Percentiles rank a stretch among this genome's conserved stretches.
These are phyloP conservation scores for Neurospora africana DNA, from an alignment of 495 filamentous ascomycete species.

Conservation along the genomic window DNA sequence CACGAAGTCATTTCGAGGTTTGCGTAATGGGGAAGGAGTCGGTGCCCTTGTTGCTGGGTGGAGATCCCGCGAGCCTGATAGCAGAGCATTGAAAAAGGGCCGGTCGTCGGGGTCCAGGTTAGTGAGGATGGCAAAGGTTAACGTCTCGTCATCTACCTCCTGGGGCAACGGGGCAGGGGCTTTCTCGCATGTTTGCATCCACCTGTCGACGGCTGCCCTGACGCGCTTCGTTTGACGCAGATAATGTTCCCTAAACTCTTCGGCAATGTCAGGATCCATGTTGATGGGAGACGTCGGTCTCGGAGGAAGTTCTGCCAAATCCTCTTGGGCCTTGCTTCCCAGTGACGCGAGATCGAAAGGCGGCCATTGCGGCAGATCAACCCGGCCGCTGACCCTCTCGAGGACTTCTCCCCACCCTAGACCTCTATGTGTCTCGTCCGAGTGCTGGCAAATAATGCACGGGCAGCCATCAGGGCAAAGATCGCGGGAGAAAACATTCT, in stretches of 20 bases:
- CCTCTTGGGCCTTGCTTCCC: constrained; percentile 42
- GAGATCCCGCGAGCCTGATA: constrained; percentile 55
- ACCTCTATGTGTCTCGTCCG: constrained; percentile 49
- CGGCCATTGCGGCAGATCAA: constrained; percentile 78
- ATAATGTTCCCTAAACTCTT: constrained; percentile 82
- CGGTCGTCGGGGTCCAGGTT: constrained; percentile 67
- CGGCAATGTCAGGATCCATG: constrained; percentile 83
- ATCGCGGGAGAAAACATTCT: constrained; percentile 86
- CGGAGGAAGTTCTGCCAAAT: constrained; percentile 30
- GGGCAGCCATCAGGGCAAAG: constrained; percentile 71
- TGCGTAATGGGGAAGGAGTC: constrained; percentile 37
- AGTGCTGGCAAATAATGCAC: constrained; percentile 61
- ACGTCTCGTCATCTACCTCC: constrained; percentile 84
- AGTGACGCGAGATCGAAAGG: constrained; percentile 66
- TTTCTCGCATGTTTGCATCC: constrained; percentile 70
- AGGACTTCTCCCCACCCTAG: constrained; percentile 97
- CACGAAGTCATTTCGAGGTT: constrained; percentile 55
- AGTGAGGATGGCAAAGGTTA: constrained; percentile 86
- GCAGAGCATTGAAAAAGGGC: constrained; percentile 64
- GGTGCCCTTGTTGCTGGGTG: constrained; percentile 44
- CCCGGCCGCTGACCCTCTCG: constrained; percentile 79
- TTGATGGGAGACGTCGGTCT: constrained; percentile 58
- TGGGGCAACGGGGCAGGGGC: constrained; percentile 60
- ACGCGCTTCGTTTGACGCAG: constrained; percentile 81
- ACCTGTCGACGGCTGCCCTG: constrained; percentile 69